Conservation (phyloP, 2,329 filamentous ascomycete genomes). For the Didymella pomorum region DNA sequence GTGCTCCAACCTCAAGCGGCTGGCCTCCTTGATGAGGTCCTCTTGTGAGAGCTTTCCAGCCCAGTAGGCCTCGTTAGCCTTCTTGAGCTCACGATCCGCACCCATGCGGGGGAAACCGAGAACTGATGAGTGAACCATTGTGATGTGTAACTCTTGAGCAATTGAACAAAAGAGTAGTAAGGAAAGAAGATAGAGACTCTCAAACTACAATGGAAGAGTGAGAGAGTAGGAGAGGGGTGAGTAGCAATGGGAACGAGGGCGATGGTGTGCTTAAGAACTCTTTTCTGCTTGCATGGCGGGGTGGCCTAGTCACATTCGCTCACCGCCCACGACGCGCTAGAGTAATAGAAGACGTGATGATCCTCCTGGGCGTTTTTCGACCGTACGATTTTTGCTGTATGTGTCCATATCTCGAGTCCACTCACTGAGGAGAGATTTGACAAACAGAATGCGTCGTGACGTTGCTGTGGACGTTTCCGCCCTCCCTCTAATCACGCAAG, state of each 20-base stretch:
- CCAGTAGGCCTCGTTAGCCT: constrained; percentile 99
- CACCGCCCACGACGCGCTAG: constrained; percentile 19
- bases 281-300: constrained; percentile 41
- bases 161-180: constrained; percentile 22
- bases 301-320: constrained; percentile 22
- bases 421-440: constrained; percentile 2
- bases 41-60: constrained; percentile 90
- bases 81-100: constrained; percentile 98
- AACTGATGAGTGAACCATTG: constrained; percentile 70
- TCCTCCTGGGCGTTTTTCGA: constrained; percentile 5
- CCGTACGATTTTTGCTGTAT: not conserved
- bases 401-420: constrained; percentile 1
- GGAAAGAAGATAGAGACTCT: constrained; percentile 13
- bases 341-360: constrained; percentile 14
- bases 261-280: constrained; percentile 50
- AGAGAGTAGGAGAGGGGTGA: constrained; percentile 25
- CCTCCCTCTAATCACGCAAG: not conserved
- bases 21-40: constrained; percentile 91
- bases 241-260: constrained; percentile 23
- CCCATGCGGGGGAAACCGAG: constrained; percentile 99
- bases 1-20: constrained; percentile 94
- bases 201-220: constrained; percentile 22
- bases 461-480: constrained; percentile 1
- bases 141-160: constrained; percentile 30
- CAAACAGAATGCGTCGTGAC: not conserved